Evolutionary conservation across 805 yeast species (phyloP).

Genomic region (Candida ponderosae): DNA sequence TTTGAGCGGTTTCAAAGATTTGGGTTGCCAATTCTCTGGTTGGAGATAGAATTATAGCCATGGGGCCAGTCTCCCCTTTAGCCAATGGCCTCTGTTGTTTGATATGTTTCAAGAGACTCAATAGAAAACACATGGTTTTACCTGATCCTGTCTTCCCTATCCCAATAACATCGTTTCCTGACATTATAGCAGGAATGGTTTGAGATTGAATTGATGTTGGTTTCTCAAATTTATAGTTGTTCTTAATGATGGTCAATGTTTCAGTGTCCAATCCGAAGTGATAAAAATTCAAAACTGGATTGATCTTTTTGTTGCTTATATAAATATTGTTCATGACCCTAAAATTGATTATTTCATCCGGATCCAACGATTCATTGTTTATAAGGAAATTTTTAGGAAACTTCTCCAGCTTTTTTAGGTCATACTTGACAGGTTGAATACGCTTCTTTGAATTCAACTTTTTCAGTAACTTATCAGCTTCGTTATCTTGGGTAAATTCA

Average conservation of each 20-base stretch:
- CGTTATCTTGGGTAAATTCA: slow-evolving; percentile 24
- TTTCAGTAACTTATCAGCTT: slow-evolving; percentile 23
- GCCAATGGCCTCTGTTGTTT: slow-evolving; percentile 55
- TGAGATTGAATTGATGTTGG: slow-evolving; percentile 92
- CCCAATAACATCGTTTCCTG: slow-evolving; percentile 85
- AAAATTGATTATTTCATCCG: slow-evolving; percentile 56
- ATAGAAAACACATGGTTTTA: slow-evolving; percentile 79
- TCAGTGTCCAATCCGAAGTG: slow-evolving; percentile 70
- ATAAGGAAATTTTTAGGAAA: slow-evolving; percentile 55
- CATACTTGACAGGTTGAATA: slow-evolving; percentile 33
- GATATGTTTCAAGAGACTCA: slow-evolving; percentile 82
- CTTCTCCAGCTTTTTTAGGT: slow-evolving; percentile 34
- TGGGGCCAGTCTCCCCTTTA: slow-evolving; percentile 56
- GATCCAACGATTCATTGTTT: slow-evolving; percentile 38
- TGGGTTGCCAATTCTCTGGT: slow-evolving; percentile 90
- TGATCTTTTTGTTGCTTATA: slow-evolving; percentile 19
- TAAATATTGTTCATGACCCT: slow-evolving; percentile 46
- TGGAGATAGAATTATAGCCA: slow-evolving; percentile 78
- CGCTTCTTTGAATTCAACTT: slow-evolving; percentile 39
- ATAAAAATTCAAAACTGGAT: slow-evolving; percentile 71
- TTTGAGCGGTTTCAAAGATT: slow-evolving; percentile 57
- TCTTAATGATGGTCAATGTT: slow-evolving; percentile 43
- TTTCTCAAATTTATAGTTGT: slow-evolving; percentile 38
- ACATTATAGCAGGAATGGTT: slow-evolving; percentile 84
- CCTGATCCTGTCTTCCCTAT: slow-evolving; percentile 97